Base-by-base conservation (phyloP, 2,329 filamentous ascomycete species). In the Cladorrhinum sp. region DNA sequence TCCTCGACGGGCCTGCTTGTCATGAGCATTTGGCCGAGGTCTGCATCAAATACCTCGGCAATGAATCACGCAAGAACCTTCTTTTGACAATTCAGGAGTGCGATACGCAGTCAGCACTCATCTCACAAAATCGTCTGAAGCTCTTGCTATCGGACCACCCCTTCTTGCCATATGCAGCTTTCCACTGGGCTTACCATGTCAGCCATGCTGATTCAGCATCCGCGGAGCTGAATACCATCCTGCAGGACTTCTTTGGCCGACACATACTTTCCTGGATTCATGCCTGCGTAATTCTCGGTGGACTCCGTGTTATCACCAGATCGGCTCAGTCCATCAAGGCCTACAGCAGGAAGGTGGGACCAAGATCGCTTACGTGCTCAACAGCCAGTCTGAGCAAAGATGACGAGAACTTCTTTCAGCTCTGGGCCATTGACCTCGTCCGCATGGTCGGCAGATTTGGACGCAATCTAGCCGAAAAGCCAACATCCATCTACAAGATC, bases 131-230 rank as follows among this genome's bases (percentile, higher is more conserved):
- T 30, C 36, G 36, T 4, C 48, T 51, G 23, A 5, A 48, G 14
- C n/a, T n/a, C n/a, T n/a, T n/a, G n/a, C n/a, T n/a, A n/a, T n/a
- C n/a, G n/a, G 6, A 49, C 1, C 55, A 57, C n/a, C 54, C 59
- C 7, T 48, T 61, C 12, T n/a, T 61, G 20, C 33, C 20, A 18
- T 61, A 61, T 16, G 48, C 59, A 7, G 12, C 56, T 2, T 57
- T 48, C 20, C 39, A 53, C 49, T 61, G 54, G 59, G 54, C 59
- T n/a, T 57, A 57, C 24, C 59, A 61, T 10, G 54, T 57, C 12
- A 16, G 54, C 2, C 30, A 61, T 14, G 33, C 59, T 4, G 42
- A 39, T 4, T 33, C n/a, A 12, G 33, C 10, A 6, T 46, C 54
- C 12, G 16, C 36, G 10, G 36, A 2, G 8, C 36, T 61, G 6